Evolutionary conservation across 208 protist species (phyloP).

Genomic region (Herpetomonas tarakana): DNA sequence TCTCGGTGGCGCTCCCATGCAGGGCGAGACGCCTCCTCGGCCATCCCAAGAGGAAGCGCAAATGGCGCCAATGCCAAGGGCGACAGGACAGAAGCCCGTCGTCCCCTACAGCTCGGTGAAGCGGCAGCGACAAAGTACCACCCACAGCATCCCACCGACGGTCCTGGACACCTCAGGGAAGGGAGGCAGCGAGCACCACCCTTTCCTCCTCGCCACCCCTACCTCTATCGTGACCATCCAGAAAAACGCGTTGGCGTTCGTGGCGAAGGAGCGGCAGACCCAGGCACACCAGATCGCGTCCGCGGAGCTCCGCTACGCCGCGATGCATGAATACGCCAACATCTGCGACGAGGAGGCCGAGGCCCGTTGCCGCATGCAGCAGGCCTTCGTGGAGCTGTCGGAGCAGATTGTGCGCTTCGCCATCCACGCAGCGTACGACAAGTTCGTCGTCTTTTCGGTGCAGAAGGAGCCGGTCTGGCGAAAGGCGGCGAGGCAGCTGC

Average conservation of each 20-base stretch:
- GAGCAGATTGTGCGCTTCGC: constrained; percentile 23
- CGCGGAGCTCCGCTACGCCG: constrained; percentile 28
- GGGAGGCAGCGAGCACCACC: too few species aligned
- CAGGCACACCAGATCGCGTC: constrained; percentile 6
- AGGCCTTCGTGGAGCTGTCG: constrained; percentile 16
- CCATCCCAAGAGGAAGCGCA: too few species aligned
- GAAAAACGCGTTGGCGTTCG: constrained; percentile 25
- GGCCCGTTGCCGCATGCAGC: constrained; percentile 23
- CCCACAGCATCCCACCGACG: too few species aligned
- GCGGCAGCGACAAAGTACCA: too few species aligned
- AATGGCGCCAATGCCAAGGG: too few species aligned
- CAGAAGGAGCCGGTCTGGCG: constrained; percentile 40
- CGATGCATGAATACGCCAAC: constrained; percentile 5
- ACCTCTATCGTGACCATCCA: constrained; percentile 3
- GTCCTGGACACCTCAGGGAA: too few species aligned
- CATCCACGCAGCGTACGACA: constrained; percentile 25
- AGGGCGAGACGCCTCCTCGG: too few species aligned
- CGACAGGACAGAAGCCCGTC: too few species aligned
- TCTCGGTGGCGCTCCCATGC: too few species aligned
- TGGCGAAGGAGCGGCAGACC: constrained; percentile 4
- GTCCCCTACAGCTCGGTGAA: too few species aligned
- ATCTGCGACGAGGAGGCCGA: constrained; percentile 26
- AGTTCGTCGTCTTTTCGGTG: constrained; percentile 38
- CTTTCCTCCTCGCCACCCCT: not conserved
- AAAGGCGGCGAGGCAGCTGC: constrained; percentile 30